Evolutionary conservation across 306 rosid species (phyloP).

Genomic region (Nissolia schottii): DNA sequence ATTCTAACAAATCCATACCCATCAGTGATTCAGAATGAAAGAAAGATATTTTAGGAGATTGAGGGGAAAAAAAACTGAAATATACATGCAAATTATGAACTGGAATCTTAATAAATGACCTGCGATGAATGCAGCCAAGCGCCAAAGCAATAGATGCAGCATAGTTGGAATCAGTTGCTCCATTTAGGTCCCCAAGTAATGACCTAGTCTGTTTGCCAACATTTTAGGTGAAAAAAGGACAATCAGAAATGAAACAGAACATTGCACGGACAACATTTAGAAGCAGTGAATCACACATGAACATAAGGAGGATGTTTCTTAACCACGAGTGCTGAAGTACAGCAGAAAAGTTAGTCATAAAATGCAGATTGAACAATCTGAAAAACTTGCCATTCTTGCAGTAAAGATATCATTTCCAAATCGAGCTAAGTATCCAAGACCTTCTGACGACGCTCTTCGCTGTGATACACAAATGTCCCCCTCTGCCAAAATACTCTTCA

Average conservation of each 20-base stretch:
- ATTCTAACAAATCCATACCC: constrained; percentile 18
- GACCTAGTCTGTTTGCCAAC: constrained; percentile 67
- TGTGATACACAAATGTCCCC: constrained; percentile 91
- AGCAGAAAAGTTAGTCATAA: not conserved
- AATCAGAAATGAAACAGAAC: constrained; percentile 1
- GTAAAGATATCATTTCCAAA: constrained; percentile 90
- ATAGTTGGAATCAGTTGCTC: constrained; percentile 61
- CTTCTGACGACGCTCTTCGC: constrained; percentile 87
- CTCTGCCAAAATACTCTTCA: constrained; percentile 83
- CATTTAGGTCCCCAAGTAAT: constrained; percentile 79
- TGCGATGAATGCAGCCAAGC: constrained; percentile 96
- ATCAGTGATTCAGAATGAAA: not conserved
- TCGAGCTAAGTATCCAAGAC: constrained; percentile 91
- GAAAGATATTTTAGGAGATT: not conserved
- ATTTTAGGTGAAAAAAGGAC: constrained; percentile 18
- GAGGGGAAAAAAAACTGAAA: not conserved
- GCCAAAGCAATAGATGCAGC: constrained; percentile 90
- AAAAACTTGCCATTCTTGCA: constrained; percentile 78
- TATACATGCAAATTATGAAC: constrained; percentile 7
- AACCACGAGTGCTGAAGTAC: constrained; percentile 8
- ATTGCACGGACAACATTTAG: not conserved
- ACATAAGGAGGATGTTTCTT: not conserved
- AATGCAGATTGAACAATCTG: constrained; percentile 14
- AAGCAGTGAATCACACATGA: not conserved
- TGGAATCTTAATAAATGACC: constrained; percentile 41